Conservation (phyloP, 2,329 filamentous ascomycete genomes). For the Colletotrichum sp. region DNA sequence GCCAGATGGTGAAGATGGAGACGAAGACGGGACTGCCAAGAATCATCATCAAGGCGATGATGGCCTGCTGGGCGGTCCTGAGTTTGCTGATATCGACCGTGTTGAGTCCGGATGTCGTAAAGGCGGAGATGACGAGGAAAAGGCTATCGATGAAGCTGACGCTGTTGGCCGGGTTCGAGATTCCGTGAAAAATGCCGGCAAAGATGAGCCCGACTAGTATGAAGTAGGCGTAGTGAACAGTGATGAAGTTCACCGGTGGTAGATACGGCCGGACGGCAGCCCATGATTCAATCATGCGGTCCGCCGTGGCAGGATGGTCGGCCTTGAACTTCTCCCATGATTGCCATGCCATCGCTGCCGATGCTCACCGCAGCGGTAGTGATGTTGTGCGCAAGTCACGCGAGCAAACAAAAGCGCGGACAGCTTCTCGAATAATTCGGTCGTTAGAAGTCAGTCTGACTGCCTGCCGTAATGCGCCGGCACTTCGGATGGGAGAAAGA, state of each 20-base stretch:
- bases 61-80: slow-evolving; percentile 71
- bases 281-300: slow-evolving; percentile 4
- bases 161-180: slow-evolving; percentile 54
- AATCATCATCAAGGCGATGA: slow-evolving; percentile 70
- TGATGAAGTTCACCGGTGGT: slow-evolving; percentile 64
- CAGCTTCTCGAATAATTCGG: not conserved
- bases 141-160: slow-evolving; percentile 68
- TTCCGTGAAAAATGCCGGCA: slow-evolving; percentile 67
- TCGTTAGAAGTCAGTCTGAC: not conserved
- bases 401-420: not conserved
- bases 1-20: slow-evolving; percentile 66
- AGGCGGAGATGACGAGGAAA: slow-evolving; percentile 71
- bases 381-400: not conserved
- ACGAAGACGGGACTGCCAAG: slow-evolving; percentile 71
- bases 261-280: slow-evolving; percentile 1
- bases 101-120: slow-evolving; percentile 72
- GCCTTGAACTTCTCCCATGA: slow-evolving; percentile 12
- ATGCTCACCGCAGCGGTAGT: not conserved
- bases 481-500: not conserved
- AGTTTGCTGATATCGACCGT: slow-evolving; percentile 68
- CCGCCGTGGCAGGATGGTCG: slow-evolving; percentile 2
- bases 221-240: slow-evolving; percentile 72
- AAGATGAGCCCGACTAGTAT: slow-evolving; percentile 57
- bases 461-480: not conserved
- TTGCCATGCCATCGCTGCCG: slow-evolving; percentile 1